phyloP scores from a whole-genome alignment of 352 stramenopile genomes.

The Phytophthora palmivora region DNA sequence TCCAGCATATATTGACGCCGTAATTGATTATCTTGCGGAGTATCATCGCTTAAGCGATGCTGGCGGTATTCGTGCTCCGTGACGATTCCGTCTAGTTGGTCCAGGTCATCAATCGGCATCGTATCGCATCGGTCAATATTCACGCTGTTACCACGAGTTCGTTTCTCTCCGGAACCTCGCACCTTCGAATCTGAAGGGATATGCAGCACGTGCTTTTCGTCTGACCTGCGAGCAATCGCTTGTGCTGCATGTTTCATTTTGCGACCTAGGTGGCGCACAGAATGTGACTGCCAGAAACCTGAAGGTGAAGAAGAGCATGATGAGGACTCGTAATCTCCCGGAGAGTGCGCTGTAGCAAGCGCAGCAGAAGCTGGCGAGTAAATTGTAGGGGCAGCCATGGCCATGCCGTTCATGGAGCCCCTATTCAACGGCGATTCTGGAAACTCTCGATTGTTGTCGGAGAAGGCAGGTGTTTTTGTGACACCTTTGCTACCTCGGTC shows the following conservation, averaged over 20 bases:
- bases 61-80: constrained; percentile 32
- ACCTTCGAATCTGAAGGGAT: constrained; percentile 13
- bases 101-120: constrained; percentile 42
- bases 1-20: constrained; percentile 33
- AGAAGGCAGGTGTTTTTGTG: constrained; percentile 9
- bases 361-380: constrained; percentile 22
- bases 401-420: constrained; percentile 1
- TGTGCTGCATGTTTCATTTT: constrained; percentile 31
- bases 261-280: constrained; percentile 25
- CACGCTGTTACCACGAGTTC: constrained; percentile 14
- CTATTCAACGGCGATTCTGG: constrained; percentile 22
- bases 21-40: constrained; percentile 2
- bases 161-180: constrained; percentile 11
- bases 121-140: constrained; percentile 40
- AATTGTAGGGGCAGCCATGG: constrained; percentile 4
- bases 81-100: constrained; percentile 48
- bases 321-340: constrained; percentile 15
- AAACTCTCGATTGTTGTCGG: constrained; percentile 4
- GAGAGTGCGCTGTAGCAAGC: constrained; percentile 12
- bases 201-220: constrained; percentile 30
- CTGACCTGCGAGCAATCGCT: constrained; percentile 9
- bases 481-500: background rate
- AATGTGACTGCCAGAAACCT: constrained; percentile 41
- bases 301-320: constrained; percentile 30
- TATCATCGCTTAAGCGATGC: constrained; percentile 25